Evolutionary conservation across 2,329 filamentous ascomycete species (phyloP).

Genomic region (Monosporascus sp.): DNA sequence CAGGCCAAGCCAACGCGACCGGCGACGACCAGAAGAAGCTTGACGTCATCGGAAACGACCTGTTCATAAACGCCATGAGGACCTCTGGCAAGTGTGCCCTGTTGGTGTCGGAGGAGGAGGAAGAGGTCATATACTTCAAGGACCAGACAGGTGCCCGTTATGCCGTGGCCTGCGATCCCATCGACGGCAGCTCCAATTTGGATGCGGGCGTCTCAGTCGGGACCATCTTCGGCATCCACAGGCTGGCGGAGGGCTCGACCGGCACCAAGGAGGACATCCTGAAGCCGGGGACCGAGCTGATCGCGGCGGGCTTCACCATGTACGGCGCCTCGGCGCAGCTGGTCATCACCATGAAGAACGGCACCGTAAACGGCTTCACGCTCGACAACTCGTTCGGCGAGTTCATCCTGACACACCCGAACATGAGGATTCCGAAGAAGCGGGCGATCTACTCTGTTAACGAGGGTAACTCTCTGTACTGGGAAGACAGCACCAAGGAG

Average conservation of each 20-base stretch:
- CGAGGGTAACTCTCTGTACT: constrained; percentile 96
- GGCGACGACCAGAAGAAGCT: constrained; percentile 99
- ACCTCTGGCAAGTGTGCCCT: constrained; percentile 86
- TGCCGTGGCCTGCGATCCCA: constrained; percentile 94
- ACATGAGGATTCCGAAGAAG: constrained; percentile 80
- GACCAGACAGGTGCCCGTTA: constrained; percentile 74
- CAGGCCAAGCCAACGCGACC: constrained; percentile 89
- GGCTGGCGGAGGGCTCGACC: constrained; percentile 69
- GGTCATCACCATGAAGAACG: constrained; percentile 93
- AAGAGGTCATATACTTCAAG: constrained; percentile 84
- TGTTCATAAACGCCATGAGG: constrained; percentile 94
- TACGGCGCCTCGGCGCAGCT: constrained; percentile 96
- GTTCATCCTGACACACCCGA: constrained; percentile 95
- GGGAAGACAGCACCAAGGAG: constrained; percentile 78
- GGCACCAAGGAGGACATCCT: constrained; percentile 82
- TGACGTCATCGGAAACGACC: constrained; percentile 96
- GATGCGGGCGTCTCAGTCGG: constrained; percentile 97
- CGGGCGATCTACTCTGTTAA: constrained; percentile 95
- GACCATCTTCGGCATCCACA: constrained; percentile 94
- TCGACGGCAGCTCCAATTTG: constrained; percentile 95
- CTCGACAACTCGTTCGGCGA: constrained; percentile 94
- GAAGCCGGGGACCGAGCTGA: constrained; percentile 81
- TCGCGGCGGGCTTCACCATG: constrained; percentile 99
- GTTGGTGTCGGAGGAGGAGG: constrained; percentile 96
- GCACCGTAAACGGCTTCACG: constrained; percentile 93